A percentile compares a stretch with the other conserved stretches of the same genome.
These are phyloP conservation scores for Chalciporus chontae DNA, from an alignment of 768 basidiomycete species.

Conservation along the genomic window DNA sequence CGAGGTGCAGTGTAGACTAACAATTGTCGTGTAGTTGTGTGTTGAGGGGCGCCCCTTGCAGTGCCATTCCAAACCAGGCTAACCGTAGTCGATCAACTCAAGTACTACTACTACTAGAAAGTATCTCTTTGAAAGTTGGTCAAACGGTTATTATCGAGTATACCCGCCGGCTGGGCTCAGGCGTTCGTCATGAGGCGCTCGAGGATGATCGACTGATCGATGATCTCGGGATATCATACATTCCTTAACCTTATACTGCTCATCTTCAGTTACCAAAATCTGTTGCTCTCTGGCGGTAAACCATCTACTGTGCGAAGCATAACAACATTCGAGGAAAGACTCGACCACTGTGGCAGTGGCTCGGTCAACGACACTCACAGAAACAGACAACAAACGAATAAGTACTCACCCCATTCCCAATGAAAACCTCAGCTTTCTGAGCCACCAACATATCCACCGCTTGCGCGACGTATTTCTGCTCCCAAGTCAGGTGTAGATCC, in stretches of 20 bases:
- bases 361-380: too few relatives aligned
- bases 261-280: slow-evolving; percentile 32
- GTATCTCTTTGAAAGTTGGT: too few relatives aligned
- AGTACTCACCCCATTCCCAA: slow-evolving; percentile 53
- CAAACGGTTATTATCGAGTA: background rate
- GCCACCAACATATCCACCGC: slow-evolving; percentile 51
- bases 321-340: slow-evolving; percentile 38
- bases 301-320: slow-evolving; percentile 34
- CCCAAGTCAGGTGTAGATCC: slow-evolving; percentile 38
- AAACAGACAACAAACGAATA: too few relatives aligned
- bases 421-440: slow-evolving; percentile 42
- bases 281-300: slow-evolving; percentile 25
- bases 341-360: too few relatives aligned
- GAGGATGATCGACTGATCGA: too few relatives aligned
- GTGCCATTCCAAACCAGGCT: slow-evolving; percentile 15
- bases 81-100: too few relatives aligned
- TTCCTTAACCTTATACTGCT: background rate
- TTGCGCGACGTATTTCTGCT: slow-evolving; percentile 43
- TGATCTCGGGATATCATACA: background rate
- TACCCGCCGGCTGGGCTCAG: too few relatives aligned
- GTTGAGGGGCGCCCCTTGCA: slow-evolving; percentile 13
- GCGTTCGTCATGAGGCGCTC: too few relatives aligned
- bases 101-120: too few relatives aligned
- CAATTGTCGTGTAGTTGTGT: background rate
- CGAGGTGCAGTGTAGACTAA: slow-evolving; percentile 1